Percentiles rank a stretch among this genome's conserved stretches.
These are phyloP conservation scores for Parafenestella ontariensis DNA, from an alignment of 2,329 filamentous ascomycete genomes.

Conservation along the genomic window DNA sequence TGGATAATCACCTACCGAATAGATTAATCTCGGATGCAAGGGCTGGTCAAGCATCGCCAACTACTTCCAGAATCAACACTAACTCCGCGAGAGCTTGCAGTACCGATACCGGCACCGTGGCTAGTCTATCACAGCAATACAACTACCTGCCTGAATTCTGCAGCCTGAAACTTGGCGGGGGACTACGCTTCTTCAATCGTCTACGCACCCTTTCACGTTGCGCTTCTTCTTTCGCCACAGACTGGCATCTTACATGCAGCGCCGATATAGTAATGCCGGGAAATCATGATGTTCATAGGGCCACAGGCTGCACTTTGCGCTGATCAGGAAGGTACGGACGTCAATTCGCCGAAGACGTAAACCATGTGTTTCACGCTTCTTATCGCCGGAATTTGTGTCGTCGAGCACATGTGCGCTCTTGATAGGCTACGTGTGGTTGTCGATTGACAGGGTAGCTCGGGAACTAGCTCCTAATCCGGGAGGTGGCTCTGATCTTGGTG, in stretches of 20 bases:
- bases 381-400: slow-evolving; percentile 22
- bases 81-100: slow-evolving; percentile 13
- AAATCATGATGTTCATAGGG: slow-evolving; percentile 9
- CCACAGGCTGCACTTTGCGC: slow-evolving; percentile 7
- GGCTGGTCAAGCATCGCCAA: neutral
- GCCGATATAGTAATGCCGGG: slow-evolving; percentile 4
- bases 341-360: slow-evolving; percentile 15
- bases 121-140: slow-evolving; percentile 6
- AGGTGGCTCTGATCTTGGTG: slow-evolving; percentile 17
- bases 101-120: neutral
- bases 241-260: neutral
- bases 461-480: slow-evolving; percentile 21
- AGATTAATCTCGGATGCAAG: slow-evolving; percentile 14
- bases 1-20: slow-evolving; percentile 21
- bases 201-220: slow-evolving; percentile 23
- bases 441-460: slow-evolving; percentile 26
- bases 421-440: slow-evolving; percentile 28
- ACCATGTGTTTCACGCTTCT: slow-evolving; percentile 24
- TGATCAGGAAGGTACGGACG: slow-evolving; percentile 33
- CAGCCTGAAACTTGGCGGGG: neutral
- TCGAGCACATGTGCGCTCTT: slow-evolving; percentile 27
- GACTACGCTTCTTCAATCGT: slow-evolving; percentile 6
- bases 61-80: slow-evolving; percentile 19
- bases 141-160: slow-evolving; percentile 4
- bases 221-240: slow-evolving; percentile 9